Evolutionary conservation across 2,329 filamentous ascomycete species (phyloP).

Genomic region (Cladosporium oxysporum): DNA sequence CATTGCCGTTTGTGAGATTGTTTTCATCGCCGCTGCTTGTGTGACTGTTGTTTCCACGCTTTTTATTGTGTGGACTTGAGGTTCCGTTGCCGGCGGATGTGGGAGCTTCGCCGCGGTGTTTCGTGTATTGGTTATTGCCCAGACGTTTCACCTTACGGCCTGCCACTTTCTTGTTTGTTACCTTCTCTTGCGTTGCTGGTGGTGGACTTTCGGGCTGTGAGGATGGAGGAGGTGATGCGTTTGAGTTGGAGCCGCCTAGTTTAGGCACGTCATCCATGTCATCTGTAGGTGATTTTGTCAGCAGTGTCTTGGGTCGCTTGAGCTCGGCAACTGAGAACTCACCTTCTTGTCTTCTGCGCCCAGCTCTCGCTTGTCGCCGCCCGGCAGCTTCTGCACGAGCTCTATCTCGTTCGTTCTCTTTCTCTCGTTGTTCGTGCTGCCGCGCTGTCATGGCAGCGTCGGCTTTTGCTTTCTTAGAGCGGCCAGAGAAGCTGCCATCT

Average conservation of each 20-base stretch:
- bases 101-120: constrained; percentile 61
- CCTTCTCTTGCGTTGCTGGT: constrained; percentile 42
- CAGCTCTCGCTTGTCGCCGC: constrained; percentile 79
- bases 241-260: constrained; percentile 42
- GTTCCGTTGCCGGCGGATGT: constrained; percentile 54
- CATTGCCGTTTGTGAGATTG: constrained; percentile 12
- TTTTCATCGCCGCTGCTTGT: constrained; percentile 31
- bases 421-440: constrained; percentile 66
- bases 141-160: constrained; percentile 60
- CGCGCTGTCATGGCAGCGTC: constrained; percentile 54
- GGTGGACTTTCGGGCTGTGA: constrained; percentile 41
- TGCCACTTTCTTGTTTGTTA: constrained; percentile 63
- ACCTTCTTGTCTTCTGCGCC: constrained; percentile 81
- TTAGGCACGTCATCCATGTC: constrained; percentile 61
- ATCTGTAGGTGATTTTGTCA: constrained; percentile 59
- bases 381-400: constrained; percentile 73
- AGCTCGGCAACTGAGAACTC: constrained; percentile 32
- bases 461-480: constrained; percentile 46
- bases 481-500: constrained; percentile 26
- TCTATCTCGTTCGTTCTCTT: constrained; percentile 67
- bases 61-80: constrained; percentile 47
- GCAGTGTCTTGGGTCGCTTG: constrained; percentile 16
- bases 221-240: constrained; percentile 44
- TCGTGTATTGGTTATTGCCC: constrained; percentile 80
- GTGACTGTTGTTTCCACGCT: constrained; percentile 36